Evolutionary conservation across 768 basidiomycete genomes (phyloP).

Genomic region (Boletus sensibilis): DNA sequence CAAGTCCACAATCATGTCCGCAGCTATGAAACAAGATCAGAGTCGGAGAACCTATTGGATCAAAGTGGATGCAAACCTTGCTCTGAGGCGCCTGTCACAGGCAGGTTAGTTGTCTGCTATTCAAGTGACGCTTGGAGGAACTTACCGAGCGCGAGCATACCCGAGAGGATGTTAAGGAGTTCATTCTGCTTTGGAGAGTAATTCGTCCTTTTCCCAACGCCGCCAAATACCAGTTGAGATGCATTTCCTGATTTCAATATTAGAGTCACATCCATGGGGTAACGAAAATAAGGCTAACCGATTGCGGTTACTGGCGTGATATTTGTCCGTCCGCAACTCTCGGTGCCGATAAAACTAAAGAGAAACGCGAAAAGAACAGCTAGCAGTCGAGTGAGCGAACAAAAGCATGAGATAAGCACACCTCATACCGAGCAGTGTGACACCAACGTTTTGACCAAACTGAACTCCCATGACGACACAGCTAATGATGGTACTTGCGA

Average conservation of each 20-base stretch:
- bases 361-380: not conserved
- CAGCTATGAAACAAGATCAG: not conserved
- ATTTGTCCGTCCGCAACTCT: not conserved
- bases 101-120: not conserved
- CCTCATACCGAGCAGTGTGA: not conserved
- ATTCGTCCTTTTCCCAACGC: not conserved
- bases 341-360: not conserved
- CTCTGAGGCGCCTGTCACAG: not conserved
- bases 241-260: not conserved
- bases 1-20: not conserved
- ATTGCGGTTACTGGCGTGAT: not conserved
- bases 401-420: not conserved
- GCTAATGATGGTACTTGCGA: not conserved
- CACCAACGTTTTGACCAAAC: not conserved
- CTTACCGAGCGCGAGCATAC: not conserved
- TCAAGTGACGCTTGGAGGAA: not conserved
- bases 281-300: not conserved
- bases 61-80: not conserved
- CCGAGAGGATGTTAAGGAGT: not conserved
- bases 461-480: not conserved
- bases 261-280: not conserved
- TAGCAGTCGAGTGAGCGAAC: not conserved
- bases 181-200: not conserved
- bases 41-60: not conserved
- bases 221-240: not conserved